Evolutionary conservation across 2,329 filamentous ascomycete genomes (phyloP).

Genomic region (Pyrenophora tritici-repentis): DNA sequence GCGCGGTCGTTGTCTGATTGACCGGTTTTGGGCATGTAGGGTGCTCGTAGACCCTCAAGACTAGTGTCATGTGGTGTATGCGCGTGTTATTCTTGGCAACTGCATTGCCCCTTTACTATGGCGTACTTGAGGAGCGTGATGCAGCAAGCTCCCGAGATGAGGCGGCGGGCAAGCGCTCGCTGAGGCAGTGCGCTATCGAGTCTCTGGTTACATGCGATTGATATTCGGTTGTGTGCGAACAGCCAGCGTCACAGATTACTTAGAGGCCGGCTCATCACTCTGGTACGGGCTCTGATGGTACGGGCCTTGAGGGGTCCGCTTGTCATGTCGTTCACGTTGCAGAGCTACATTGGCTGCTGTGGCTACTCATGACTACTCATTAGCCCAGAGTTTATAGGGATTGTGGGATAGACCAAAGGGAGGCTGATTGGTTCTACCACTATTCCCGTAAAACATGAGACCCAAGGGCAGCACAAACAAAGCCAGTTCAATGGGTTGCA

Average conservation of each 20-base stretch:
- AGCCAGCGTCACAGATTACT: neutral
- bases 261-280: neutral
- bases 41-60: too few species aligned
- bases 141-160: too few species aligned
- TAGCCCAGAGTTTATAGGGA: neutral
- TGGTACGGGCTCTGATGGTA: too few species aligned
- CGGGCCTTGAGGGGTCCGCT: neutral
- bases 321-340: constrained; percentile 2
- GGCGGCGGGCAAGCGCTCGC: too few species aligned
- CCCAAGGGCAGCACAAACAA: constrained; percentile 5
- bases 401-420: neutral
- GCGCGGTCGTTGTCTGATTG: too few species aligned
- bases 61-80: too few species aligned
- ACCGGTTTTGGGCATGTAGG: too few species aligned
- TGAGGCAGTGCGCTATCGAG: neutral
- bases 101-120: too few species aligned
- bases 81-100: too few species aligned
- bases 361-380: neutral
- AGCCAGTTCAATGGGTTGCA: neutral
- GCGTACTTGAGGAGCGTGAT: too few species aligned
- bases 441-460: neutral
- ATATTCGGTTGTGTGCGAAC: neutral
- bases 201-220: neutral
- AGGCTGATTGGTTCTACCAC: constrained; percentile 4
- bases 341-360: constrained; percentile 1